Evolutionary conservation across 2,329 filamentous ascomycete species (phyloP).

Genomic region (Cercospora sesami): DNA sequence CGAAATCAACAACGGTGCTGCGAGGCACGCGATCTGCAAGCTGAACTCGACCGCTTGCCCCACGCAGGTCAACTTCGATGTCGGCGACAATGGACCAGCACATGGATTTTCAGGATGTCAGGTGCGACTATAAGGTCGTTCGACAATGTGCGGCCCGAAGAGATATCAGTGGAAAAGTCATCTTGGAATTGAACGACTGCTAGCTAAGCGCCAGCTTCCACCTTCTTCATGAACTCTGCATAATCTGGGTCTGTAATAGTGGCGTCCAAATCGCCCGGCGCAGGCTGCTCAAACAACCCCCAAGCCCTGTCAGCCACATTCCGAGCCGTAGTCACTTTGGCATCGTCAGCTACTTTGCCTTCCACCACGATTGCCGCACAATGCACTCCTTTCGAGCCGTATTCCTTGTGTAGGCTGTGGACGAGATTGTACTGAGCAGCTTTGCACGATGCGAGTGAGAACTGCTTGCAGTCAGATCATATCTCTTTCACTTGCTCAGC

Average conservation of each 20-base stretch:
- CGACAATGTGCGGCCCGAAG: no score
- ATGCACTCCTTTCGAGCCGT: slow-evolving; percentile 45
- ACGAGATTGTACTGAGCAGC: slow-evolving; percentile 53
- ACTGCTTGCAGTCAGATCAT: slow-evolving; percentile 22
- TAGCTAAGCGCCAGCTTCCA: background rate
- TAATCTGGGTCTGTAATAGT: slow-evolving; percentile 28
- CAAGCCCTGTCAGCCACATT: slow-evolving; percentile 49
- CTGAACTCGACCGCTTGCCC: slow-evolving; percentile 3
- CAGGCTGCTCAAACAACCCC: slow-evolving; percentile 44
- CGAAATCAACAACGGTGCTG: slow-evolving; percentile 12
- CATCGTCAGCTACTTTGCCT: slow-evolving; percentile 43
- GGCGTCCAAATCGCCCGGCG: slow-evolving; percentile 41
- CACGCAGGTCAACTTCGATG: background rate
- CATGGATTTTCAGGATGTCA: slow-evolving; percentile 2
- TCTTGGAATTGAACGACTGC: no score
- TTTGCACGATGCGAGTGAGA: slow-evolving; percentile 52
- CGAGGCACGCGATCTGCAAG: slow-evolving; percentile 10
- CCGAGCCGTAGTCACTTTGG: slow-evolving; percentile 45
- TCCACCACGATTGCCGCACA: slow-evolving; percentile 49
- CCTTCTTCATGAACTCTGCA: slow-evolving; percentile 21
- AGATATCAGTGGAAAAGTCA: no score
- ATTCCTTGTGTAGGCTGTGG: slow-evolving; percentile 46
- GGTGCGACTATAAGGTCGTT: no score
- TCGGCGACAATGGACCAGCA: background rate
- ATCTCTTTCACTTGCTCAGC: no score